phyloP scores from a whole-genome alignment of 139 green algal species.

The Chlamydomonas asymmetrica region DNA sequence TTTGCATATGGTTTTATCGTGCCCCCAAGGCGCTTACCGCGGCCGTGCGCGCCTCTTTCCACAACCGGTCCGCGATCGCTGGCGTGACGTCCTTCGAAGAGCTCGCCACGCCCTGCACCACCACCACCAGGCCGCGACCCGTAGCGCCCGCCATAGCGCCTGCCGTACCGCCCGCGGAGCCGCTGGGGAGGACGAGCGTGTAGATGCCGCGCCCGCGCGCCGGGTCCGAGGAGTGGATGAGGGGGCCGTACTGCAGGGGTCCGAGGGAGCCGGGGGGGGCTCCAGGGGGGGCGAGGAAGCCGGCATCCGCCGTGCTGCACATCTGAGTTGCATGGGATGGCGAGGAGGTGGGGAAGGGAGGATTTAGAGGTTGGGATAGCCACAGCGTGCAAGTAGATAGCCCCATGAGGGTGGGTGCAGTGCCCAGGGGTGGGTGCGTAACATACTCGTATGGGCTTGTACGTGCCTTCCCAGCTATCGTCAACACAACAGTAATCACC shows the following conservation, averaged over 20 bases:
- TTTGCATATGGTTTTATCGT: background rate
- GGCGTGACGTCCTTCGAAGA: constrained; percentile 57
- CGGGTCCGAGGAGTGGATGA: no score
- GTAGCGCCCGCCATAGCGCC: no score
- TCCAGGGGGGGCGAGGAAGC: constrained; percentile 55
- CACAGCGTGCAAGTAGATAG: no score
- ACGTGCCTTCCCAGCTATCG: no score
- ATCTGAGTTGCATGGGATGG: constrained; percentile 41
- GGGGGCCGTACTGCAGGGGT: background rate
- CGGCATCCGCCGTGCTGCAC: constrained; percentile 58
- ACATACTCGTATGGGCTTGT: no score
- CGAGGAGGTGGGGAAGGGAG: no score
- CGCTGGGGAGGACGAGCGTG: constrained; percentile 61
- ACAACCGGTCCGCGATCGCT: constrained; percentile 51
- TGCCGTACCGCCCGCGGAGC: no score
- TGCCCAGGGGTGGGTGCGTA: no score
- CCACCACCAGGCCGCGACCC: constrained; percentile 51
- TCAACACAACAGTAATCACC: no score
- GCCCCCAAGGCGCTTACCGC: background rate
- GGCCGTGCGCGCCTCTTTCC: constrained; percentile 50
- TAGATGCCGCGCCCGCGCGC: constrained; percentile 51
- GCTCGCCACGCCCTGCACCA: constrained; percentile 53
- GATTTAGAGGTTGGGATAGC: no score
- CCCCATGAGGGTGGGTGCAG: no score
- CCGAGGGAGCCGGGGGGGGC: background rate